phyloP scores from a whole-genome alignment of 2,329 filamentous ascomycete genomes.

The Fusarium clavum region DNA sequence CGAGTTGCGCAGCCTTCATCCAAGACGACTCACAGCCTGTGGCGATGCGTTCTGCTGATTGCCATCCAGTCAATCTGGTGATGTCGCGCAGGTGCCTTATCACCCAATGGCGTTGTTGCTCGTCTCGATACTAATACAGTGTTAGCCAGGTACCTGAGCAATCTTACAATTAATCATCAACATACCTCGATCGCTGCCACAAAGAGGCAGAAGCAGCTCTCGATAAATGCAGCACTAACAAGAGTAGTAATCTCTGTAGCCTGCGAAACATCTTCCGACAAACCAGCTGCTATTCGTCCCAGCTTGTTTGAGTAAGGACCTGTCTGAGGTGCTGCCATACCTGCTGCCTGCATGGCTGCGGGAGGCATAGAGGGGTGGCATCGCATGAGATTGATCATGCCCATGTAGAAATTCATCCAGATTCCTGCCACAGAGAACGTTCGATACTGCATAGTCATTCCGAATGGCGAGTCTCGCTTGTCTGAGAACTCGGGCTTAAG shows the following conservation, averaged over 20 bases:
- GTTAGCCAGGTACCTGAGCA: conserved; percentile 28
- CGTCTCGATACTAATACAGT: conserved; percentile 71
- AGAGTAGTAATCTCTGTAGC: conserved; percentile 76
- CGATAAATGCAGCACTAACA: conserved; percentile 83
- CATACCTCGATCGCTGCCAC: conserved; percentile 81
- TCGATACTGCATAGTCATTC: conserved; percentile 81
- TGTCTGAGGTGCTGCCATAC: conserved; percentile 79
- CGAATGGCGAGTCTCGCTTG: conserved; percentile 79
- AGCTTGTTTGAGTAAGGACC: conserved; percentile 77
- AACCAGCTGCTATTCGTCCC: conserved; percentile 82
- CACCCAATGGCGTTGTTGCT: conserved; percentile 80
- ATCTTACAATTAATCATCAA: not conserved
- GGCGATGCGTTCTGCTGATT: conserved; percentile 83
- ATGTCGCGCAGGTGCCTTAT: conserved; percentile 80
- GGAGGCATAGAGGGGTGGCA: conserved; percentile 92
- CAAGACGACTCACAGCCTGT: conserved; percentile 87
- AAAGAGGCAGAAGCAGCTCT: conserved; percentile 85
- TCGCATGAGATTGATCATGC: conserved; percentile 83
- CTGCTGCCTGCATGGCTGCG: conserved; percentile 87
- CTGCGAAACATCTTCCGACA: conserved; percentile 66
- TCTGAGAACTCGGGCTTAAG: conserved; percentile 74
- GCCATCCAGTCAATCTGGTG: conserved; percentile 85
- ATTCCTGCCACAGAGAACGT: conserved; percentile 89
- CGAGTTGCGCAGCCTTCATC: conserved; percentile 78
- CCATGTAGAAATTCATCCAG: conserved; percentile 90